Conservation (phyloP, 2,329 filamentous ascomycete species). For the Aspergillus brasiliensis region DNA sequence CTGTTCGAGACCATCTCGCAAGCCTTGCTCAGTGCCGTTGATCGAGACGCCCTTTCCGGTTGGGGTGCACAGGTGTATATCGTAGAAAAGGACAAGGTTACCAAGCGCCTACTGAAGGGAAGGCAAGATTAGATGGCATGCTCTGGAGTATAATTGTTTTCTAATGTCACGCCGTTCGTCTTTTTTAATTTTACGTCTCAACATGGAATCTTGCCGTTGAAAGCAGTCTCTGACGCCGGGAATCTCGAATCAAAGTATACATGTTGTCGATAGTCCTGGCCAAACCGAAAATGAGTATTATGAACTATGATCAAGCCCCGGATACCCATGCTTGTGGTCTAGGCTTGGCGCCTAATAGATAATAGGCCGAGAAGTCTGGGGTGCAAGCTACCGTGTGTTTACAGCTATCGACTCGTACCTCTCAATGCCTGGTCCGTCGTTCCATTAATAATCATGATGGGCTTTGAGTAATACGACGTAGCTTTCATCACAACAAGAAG, state of each 20-base stretch:
- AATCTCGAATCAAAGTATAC: slow-evolving; percentile 29
- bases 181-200: slow-evolving; percentile 17
- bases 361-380: neutral
- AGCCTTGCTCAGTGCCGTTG: slow-evolving; percentile 89
- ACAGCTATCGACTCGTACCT: neutral
- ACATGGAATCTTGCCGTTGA: slow-evolving; percentile 17
- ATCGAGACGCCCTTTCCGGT: slow-evolving; percentile 92
- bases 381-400: neutral
- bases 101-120: slow-evolving; percentile 96
- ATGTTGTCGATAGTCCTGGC: slow-evolving; percentile 13
- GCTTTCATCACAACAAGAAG: neutral
- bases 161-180: slow-evolving; percentile 17
- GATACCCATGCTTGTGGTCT: neutral
- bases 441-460: neutral
- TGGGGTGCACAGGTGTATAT: slow-evolving; percentile 99
- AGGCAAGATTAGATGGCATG: slow-evolving; percentile 73
- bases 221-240: slow-evolving; percentile 29
- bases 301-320: neutral
- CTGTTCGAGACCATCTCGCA: slow-evolving; percentile 99
- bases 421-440: neutral
- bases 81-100: slow-evolving; percentile 99
- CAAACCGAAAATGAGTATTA: neutral
- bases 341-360: neutral
- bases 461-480: neutral
- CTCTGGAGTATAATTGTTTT: slow-evolving; percentile 20